Percentiles rank a stretch among this genome's conserved stretches.
phyloP scores from a whole-genome alignment of 2,329 filamentous ascomycete genomes.

The Paecilomyces sp. region DNA sequence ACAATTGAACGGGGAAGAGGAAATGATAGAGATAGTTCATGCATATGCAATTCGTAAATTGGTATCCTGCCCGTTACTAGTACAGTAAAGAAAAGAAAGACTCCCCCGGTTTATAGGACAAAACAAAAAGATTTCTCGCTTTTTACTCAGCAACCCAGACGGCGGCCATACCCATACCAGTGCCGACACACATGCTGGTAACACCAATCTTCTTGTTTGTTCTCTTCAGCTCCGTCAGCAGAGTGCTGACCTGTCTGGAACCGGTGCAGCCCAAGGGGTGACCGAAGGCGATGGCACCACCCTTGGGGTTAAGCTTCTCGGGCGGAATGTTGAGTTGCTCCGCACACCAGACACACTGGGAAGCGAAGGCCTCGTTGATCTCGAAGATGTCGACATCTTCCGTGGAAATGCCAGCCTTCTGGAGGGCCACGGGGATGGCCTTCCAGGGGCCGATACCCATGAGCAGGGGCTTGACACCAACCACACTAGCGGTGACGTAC shows the following conservation, averaged over 20 bases:
- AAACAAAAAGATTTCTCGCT: conserved; percentile 7
- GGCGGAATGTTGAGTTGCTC: conserved; percentile 75
- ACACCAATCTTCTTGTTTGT: conserved; percentile 80
- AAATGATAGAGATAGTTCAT: neutral
- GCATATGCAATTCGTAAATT: neutral
- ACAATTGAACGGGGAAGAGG: too few relatives aligned
- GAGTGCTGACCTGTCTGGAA: conserved; percentile 83
- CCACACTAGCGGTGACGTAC: conserved; percentile 76
- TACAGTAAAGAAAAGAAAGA: conserved; percentile 1
- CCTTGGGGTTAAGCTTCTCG: conserved; percentile 95
- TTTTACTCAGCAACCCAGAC: conserved; percentile 88
- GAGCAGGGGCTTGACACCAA: conserved; percentile 83
- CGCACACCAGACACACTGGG: conserved; percentile 88
- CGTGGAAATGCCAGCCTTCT: conserved; percentile 76
- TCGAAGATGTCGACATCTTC: conserved; percentile 96
- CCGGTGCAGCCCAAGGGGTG: conserved; percentile 94
- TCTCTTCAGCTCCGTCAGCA: conserved; percentile 82
- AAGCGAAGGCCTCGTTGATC: conserved; percentile 98
- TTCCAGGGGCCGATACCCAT: conserved; percentile 97
- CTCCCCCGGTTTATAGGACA: conserved; percentile 2
- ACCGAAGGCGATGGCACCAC: conserved; percentile 90
- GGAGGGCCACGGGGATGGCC: conserved; percentile 85
- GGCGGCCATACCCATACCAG: conserved; percentile 96
- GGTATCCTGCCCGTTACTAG: neutral
- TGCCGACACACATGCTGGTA: conserved; percentile 94